Base-by-base conservation (phyloP, 2,329 filamentous ascomycete genomes). In the Penicillium aurantiogriseum region DNA sequence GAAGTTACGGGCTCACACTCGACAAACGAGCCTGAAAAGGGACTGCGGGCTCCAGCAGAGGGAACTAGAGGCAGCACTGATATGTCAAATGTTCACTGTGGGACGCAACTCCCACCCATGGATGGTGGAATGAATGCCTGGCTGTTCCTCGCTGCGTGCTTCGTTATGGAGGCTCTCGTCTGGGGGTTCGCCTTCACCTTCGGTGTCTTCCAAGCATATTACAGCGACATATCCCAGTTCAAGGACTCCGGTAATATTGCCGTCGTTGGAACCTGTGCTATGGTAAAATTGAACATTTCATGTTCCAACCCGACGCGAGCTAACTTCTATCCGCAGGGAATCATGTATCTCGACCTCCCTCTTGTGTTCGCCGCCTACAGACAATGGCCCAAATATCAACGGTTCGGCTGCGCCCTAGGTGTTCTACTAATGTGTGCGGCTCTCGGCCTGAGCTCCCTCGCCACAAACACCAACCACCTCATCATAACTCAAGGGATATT, bases 161-260 rank as follows among this genome's bases (percentile, higher is more conserved):
- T 82, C 62, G 67, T 80, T 29, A 74, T 85, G 43, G 82, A 85
- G 67, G 79, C 77, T 27, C 70, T 84, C 2, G 77, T 84, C 45
- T 85, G 82, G 81, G 81, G 80, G 69, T 54, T 71, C 62, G 43
- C 53, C 17, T 53, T 56, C 8, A 33, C 52, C 4, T 54, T 45
- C 15, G 61, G 62, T 13, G 67, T 71, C n/a, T 71, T 71, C 47
- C 69, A 70, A 49, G 61, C 67, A 6, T 71, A 71, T 51, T 69
- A 67, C 44, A 61, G 61, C 15, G 50, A 49, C 2, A 48, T 63
- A 1, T 56, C 57, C 0, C 51, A 61, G 9, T 67, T 66, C 56
- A 54, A 58, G 11, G 46, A 54, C 8, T 52, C 65, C 2, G 57
- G 56, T 3, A 50, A 56, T 35, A 53, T 62, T 10, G 62, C 63